Evolutionary conservation across 2,329 filamentous ascomycete species (phyloP).

Genomic region (Calcarisporium arbuscula): DNA sequence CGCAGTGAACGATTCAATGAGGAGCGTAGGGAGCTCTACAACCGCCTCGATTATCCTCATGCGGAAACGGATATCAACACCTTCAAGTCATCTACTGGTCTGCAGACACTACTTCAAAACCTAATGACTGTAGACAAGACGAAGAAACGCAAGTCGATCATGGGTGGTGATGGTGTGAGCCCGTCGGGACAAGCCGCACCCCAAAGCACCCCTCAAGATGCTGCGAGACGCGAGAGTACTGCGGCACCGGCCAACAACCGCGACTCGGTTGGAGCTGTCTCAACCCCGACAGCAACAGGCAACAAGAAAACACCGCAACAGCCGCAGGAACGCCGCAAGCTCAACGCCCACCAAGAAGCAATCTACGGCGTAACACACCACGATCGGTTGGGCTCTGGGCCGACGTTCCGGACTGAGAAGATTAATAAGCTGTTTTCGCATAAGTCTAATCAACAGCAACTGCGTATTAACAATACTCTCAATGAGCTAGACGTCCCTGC

Average conservation of each 20-base stretch:
- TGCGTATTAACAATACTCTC: constrained; percentile 67
- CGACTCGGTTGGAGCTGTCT: constrained; percentile 26
- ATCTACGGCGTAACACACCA: constrained; percentile 80
- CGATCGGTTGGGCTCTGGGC: constrained; percentile 78
- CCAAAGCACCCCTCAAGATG: constrained; percentile 28
- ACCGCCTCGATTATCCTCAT: constrained; percentile 75
- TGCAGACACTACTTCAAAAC: constrained; percentile 75
- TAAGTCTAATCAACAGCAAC: constrained; percentile 69
- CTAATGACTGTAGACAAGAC: constrained; percentile 78
- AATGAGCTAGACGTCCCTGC: constrained; percentile 65
- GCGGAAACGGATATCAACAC: constrained; percentile 62
- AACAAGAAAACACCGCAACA: constrained; percentile 44
- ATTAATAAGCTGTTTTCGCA: constrained; percentile 72
- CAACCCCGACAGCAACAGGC: constrained; percentile 31
- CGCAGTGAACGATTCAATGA: constrained; percentile 81
- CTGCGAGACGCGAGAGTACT: constrained; percentile 47
- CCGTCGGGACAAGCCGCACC: constrained; percentile 34
- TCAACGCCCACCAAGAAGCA: constrained; percentile 68
- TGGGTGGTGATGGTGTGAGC: constrained; percentile 51
- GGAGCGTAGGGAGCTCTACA: constrained; percentile 81
- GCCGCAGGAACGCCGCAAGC: constrained; percentile 56
- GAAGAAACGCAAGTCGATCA: constrained; percentile 76
- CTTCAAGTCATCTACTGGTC: constrained; percentile 75
- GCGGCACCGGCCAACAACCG: constrained; percentile 35
- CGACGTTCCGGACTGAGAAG: constrained; percentile 82